Evolutionary conservation across 1,139 yeast species (phyloP), one percentile per base, ranked within the genome.

Genomic region (Suhomyces chickasaworum): DNA sequence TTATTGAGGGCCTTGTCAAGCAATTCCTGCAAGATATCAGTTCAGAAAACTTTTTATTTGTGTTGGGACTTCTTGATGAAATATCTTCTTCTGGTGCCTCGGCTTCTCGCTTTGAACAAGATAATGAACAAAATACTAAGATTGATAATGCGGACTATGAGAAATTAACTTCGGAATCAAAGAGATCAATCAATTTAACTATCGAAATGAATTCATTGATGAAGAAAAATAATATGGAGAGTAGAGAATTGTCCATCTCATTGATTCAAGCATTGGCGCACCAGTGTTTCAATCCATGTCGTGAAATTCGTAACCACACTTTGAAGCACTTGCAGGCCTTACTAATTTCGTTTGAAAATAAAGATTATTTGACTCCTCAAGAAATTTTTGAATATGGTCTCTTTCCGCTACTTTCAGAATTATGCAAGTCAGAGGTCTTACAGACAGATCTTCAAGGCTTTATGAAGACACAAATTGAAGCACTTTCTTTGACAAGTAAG

Each of bases 281-380:
- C 56, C 97, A 90, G 64, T 88, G 97, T 61, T 79, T 87, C 62
- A 90, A 89, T 57, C 96, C 96, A 8, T 88, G 96, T 61, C 75
- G 89, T 31, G 90, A 86, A 59, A 73, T 90, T 10, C 73, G 97
- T 39, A 66, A 77, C 0, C 80, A 73, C 62, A 93, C 96, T 0
- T 63, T 86, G 48, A 68, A 75, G 47, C 60, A 78, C 15, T 68
- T 90, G 57, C 82, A 81, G 56, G 60, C 68, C 47, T 60, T 78
- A 30, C 54, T 78, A 51, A 55, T 83, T 57, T 52, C 75, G 0
- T 57, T 72, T 23, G 66, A 66, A 15, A 41, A 53, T 57, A 66
- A 49, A 45, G 71, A 61, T 16, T 59, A 53, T 38, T 66, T 78
- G 18, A 73, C 77, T 2, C 73, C 81, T 0, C 73, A 71, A 35